Evolutionary conservation across 805 yeast genomes (phyloP).

Genomic region (Hanseniaspora lachancei): DNA sequence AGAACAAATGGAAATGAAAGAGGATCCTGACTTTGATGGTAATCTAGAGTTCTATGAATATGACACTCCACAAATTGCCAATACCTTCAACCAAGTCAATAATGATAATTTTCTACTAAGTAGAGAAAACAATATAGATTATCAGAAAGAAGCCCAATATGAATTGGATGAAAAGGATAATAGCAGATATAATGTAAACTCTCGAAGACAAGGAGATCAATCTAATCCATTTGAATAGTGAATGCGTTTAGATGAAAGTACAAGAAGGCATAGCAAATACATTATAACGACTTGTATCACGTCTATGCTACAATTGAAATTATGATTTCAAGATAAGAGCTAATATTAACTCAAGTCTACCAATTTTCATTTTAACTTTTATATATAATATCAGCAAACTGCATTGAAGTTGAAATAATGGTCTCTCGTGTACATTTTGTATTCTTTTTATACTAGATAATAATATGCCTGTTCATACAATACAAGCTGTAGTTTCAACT

Average conservation of each 20-base stretch:
- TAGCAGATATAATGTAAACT: not conserved
- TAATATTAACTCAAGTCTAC: no score
- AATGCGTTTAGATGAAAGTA: not conserved
- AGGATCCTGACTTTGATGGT: slow-evolving; percentile 13
- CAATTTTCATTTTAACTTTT: no score
- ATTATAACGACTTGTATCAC: no score
- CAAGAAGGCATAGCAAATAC: not conserved
- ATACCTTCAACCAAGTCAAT: not conserved
- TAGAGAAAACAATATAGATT: not conserved
- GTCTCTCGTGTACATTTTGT: no score
- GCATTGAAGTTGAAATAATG: no score
- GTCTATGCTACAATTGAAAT: no score
- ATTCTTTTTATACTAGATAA: no score
- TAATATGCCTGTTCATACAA: no score
- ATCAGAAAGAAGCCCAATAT: not conserved
- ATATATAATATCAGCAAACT: no score
- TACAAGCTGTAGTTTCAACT: no score
- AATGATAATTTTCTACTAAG: not conserved
- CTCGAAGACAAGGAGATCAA: not conserved
- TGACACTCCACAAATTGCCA: slow-evolving; percentile 10
- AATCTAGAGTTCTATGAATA: slow-evolving; percentile 13
- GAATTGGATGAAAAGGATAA: not conserved
- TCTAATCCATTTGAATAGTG: not conserved
- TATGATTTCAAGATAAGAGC: no score
- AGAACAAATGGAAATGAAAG: slow-evolving; percentile 7